Evolutionary conservation across 306 rosid genomes (phyloP).

Genomic region (Dryas drummondii): DNA sequence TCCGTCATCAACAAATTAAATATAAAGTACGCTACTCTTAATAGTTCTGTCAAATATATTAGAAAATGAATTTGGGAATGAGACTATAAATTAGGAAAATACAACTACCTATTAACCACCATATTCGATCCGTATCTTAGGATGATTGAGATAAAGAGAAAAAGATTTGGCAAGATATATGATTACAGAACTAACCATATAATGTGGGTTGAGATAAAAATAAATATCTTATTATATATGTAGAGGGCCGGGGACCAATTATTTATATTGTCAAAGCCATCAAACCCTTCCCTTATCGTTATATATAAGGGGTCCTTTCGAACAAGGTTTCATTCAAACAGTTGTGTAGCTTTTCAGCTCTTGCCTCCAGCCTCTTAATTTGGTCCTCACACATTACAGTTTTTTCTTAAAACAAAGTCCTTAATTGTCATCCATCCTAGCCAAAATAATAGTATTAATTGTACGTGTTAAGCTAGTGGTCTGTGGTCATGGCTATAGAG

Average conservation of each 20-base stretch:
- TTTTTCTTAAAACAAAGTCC: background rate
- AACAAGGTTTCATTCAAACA: slow-evolving; percentile 51
- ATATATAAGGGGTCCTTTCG: slow-evolving; percentile 33
- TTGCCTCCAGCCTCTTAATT: background rate
- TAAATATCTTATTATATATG: too few species aligned
- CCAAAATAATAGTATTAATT: slow-evolving; percentile 13
- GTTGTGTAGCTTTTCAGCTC: background rate
- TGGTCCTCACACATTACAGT: background rate
- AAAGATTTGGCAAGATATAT: background rate
- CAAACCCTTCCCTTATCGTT: slow-evolving; percentile 10
- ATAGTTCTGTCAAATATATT: too few species aligned
- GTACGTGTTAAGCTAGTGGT: background rate
- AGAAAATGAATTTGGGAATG: too few species aligned
- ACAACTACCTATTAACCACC: slow-evolving; percentile 44
- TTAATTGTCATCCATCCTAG: background rate
- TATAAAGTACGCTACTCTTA: too few species aligned
- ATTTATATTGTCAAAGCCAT: background rate
- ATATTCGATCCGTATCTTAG: slow-evolving; percentile 36
- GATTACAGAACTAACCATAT: slow-evolving; percentile 1
- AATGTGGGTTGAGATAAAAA: background rate
- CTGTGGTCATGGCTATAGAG: slow-evolving; percentile 56
- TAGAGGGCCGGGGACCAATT: background rate
- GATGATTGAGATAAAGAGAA: slow-evolving; percentile 1
- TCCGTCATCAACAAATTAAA: too few species aligned
- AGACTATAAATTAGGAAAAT: slow-evolving; percentile 5